Evolutionary conservation across 768 basidiomycete genomes (phyloP).

Genomic region (Obba rivulosa): DNA sequence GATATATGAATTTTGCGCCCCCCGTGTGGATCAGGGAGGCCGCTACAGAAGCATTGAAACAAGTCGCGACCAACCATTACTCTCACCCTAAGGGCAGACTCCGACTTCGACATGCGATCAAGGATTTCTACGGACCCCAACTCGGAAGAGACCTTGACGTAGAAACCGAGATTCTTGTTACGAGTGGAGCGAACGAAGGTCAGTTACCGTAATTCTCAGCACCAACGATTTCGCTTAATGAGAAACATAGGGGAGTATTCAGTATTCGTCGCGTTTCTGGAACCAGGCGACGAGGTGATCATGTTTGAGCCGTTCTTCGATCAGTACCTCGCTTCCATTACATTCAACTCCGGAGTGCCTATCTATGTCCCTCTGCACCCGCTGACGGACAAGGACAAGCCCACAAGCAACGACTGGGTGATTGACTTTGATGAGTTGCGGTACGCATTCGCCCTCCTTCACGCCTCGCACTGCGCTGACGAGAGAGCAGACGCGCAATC

Average conservation of each 20-base stretch:
- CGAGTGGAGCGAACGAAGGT: conserved; percentile 97
- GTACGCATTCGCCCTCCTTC: too few relatives aligned
- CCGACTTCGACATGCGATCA: conserved; percentile 83
- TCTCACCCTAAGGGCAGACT: conserved; percentile 88
- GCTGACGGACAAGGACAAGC: conserved; percentile 40
- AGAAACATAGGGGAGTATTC: conserved; percentile 82
- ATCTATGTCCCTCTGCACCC: conserved; percentile 95
- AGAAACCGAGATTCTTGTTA: conserved; percentile 86
- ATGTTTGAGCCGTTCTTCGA: conserved; percentile 99
- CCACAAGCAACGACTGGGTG: conserved; percentile 74
- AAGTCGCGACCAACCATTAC: conserved; percentile 72
- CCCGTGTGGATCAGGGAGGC: conserved; percentile 74
- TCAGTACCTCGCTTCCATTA: conserved; percentile 86
- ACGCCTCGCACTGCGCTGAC: too few relatives aligned
- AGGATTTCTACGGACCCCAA: conserved; percentile 66
- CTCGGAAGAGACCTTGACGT: conserved; percentile 71
- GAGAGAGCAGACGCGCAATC: conserved; percentile 56
- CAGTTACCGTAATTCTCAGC: conserved; percentile 5
- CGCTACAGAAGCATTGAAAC: conserved; percentile 59
- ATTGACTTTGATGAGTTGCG: conserved; percentile 85
- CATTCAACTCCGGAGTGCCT: conserved; percentile 89
- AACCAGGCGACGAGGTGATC: conserved; percentile 93
- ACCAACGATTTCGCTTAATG: too few relatives aligned
- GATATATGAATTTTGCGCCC: conserved; percentile 88
- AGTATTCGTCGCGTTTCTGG: conserved; percentile 85